Conservation (phyloP, 116 monocot species). For the Iris pallida region DNA sequence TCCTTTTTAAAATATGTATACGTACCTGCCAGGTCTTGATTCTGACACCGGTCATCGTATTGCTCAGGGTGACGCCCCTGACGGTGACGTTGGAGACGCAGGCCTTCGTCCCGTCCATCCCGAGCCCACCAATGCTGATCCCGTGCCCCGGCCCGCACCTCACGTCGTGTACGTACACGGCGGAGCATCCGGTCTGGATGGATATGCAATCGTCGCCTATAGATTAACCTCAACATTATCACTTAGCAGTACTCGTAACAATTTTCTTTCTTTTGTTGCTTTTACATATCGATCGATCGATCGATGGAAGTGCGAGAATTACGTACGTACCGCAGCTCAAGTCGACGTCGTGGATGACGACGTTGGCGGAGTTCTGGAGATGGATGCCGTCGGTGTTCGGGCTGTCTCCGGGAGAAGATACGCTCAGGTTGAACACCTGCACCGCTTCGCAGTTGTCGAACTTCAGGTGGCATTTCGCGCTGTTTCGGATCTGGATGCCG, state of each 20-base stretch:
- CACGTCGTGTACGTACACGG: slow-evolving; percentile 50
- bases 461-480: slow-evolving; percentile 82
- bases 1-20: too few relatives aligned
- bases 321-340: slow-evolving; percentile 67
- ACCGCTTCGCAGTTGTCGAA: slow-evolving; percentile 71
- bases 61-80: slow-evolving; percentile 32
- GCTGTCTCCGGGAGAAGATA: slow-evolving; percentile 78
- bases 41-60: slow-evolving; percentile 63
- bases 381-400: slow-evolving; percentile 89
- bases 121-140: slow-evolving; percentile 76
- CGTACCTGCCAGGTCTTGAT: slow-evolving; percentile 89
- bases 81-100: slow-evolving; percentile 70
- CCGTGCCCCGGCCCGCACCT: slow-evolving; percentile 83
- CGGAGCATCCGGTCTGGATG: slow-evolving; percentile 73
- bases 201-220: slow-evolving; percentile 71
- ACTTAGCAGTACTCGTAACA: too few relatives aligned
- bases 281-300: too few relatives aligned
- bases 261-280: too few relatives aligned
- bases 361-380: slow-evolving; percentile 64
- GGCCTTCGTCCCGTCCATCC: slow-evolving; percentile 54
- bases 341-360: slow-evolving; percentile 41
- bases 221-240: too few relatives aligned
- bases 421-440: slow-evolving; percentile 38
- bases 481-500: slow-evolving; percentile 73
- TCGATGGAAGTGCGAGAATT: not conserved